Conservation (phyloP, 2,329 filamentous ascomycete genomes). For the Alternaria conjuncta region DNA sequence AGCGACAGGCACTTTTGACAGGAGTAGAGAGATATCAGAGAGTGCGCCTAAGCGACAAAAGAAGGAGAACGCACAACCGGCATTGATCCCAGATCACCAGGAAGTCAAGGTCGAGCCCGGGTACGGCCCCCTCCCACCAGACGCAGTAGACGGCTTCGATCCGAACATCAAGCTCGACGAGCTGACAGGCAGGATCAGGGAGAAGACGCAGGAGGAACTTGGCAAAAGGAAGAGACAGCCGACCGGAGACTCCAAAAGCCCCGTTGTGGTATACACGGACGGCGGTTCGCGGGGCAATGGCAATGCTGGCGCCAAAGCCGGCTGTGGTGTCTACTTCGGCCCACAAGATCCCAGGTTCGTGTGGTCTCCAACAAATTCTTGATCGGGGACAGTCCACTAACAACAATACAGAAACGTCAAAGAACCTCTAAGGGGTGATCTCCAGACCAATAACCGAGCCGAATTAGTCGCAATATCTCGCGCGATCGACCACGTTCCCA, state of each 20-base stretch:
- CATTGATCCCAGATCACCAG: slow-evolving; percentile 15
- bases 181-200: slow-evolving; percentile 60
- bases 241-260: slow-evolving; percentile 53
- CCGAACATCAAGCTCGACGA: slow-evolving; percentile 62
- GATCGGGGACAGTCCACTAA: slow-evolving; percentile 1
- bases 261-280: slow-evolving; percentile 68
- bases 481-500: slow-evolving; percentile 76
- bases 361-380: not conserved
- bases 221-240: slow-evolving; percentile 56
- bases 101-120: slow-evolving; percentile 53
- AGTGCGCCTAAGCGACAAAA: slow-evolving; percentile 48
- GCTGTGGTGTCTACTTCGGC: slow-evolving; percentile 71
- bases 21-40: slow-evolving; percentile 10
- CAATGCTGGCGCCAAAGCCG: slow-evolving; percentile 60
- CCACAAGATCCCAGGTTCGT: slow-evolving; percentile 62
- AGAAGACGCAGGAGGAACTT: slow-evolving; percentile 60
- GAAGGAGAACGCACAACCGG: slow-evolving; percentile 32
- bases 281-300: slow-evolving; percentile 68
- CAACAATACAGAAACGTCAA: slow-evolving; percentile 67
- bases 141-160: slow-evolving; percentile 68
- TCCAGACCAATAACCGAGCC: slow-evolving; percentile 95
- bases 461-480: slow-evolving; percentile 88
- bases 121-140: slow-evolving; percentile 61
- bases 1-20: slow-evolving; percentile 18
- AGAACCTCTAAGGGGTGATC: slow-evolving; percentile 73